Conservation (phyloP, 108 stramenopile genomes). For the Heterococcus sp. region DNA sequence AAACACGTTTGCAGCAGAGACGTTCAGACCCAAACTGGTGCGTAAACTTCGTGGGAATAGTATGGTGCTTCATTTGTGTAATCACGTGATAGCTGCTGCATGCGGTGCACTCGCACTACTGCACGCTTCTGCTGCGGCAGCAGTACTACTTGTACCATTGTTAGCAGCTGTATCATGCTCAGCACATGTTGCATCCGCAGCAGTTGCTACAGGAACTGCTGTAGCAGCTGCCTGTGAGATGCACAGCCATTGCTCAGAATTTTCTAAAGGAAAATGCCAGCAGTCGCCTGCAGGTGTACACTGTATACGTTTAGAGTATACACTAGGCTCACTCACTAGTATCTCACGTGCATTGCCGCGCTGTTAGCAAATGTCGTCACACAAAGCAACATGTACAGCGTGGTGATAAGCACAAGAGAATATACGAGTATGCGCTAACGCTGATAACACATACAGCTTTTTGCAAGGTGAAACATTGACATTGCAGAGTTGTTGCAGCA, state of each 20-base stretch:
- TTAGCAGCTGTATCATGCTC: too few species aligned
- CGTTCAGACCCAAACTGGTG: too few species aligned
- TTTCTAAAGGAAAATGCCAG: conserved; percentile 31
- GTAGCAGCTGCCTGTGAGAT: neutral
- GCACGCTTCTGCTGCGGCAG: too few species aligned
- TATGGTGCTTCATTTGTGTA: too few species aligned
- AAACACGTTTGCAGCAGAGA: too few species aligned
- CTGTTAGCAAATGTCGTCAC: conserved; percentile 9
- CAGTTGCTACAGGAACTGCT: conserved; percentile 1
- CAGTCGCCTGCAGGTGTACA: neutral
- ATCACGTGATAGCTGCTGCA: too few species aligned
- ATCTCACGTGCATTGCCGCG: conserved; percentile 8
- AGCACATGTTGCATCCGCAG: neutral
- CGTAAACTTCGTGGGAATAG: too few species aligned
- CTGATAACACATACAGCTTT: neutral
- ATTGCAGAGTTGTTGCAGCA: neutral
- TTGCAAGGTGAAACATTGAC: neutral
- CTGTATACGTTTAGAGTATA: conserved; percentile 40
- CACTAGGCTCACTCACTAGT: conserved; percentile 11
- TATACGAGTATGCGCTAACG: neutral
- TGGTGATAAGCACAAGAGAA: neutral
- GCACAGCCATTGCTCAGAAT: conserved; percentile 29
- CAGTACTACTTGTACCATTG: too few species aligned
- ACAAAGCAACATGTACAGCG: neutral
- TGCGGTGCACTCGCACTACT: too few species aligned